Percentiles rank a stretch among this genome's conserved stretches.
Evolutionary conservation across 164 flowering plant species (phyloP).

Genomic region (Warburgia ugandensis): DNA sequence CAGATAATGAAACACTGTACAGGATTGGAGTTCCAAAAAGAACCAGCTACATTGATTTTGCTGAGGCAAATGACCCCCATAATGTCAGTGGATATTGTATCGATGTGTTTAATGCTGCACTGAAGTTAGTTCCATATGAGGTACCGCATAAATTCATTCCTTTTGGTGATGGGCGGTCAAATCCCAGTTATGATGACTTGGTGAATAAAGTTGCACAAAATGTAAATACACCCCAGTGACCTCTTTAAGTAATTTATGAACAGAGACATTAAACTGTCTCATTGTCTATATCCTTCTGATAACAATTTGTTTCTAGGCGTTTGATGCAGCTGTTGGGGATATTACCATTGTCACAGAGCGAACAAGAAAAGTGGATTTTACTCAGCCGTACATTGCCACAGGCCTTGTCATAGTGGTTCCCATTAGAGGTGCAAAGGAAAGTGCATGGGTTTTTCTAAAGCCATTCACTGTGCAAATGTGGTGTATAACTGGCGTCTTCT

Average conservation of each 20-base stretch:
- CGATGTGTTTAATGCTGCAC: constrained; percentile 59
- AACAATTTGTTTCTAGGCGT: constrained; percentile 35
- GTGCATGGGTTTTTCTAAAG: constrained; percentile 74
- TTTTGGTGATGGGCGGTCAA: constrained; percentile 57
- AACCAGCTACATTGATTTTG: constrained; percentile 53
- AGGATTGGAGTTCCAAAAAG: constrained; percentile 58
- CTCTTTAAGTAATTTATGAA: too few relatives aligned
- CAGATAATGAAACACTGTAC: constrained; percentile 37
- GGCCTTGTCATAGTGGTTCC: constrained; percentile 78
- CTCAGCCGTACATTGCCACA: constrained; percentile 65
- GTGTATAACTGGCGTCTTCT: constrained; percentile 55
- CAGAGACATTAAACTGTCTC: too few relatives aligned
- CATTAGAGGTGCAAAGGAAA: constrained; percentile 25
- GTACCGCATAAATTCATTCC: constrained; percentile 40
- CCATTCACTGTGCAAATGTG: constrained; percentile 76
- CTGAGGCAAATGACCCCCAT: constrained; percentile 19
- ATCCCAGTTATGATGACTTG: constrained; percentile 56
- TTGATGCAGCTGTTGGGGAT: constrained; percentile 85
- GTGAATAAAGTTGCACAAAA: constrained; percentile 40
- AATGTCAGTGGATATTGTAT: constrained; percentile 52
- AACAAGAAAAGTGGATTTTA: constrained; percentile 62
- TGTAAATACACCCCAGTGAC: too few relatives aligned
- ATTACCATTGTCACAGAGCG: constrained; percentile 62
- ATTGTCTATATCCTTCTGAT: too few relatives aligned
- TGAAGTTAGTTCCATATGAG: constrained; percentile 43